Base-by-base conservation (phyloP, 2,329 filamentous ascomycete species). In the Fusarium hainanense region DNA sequence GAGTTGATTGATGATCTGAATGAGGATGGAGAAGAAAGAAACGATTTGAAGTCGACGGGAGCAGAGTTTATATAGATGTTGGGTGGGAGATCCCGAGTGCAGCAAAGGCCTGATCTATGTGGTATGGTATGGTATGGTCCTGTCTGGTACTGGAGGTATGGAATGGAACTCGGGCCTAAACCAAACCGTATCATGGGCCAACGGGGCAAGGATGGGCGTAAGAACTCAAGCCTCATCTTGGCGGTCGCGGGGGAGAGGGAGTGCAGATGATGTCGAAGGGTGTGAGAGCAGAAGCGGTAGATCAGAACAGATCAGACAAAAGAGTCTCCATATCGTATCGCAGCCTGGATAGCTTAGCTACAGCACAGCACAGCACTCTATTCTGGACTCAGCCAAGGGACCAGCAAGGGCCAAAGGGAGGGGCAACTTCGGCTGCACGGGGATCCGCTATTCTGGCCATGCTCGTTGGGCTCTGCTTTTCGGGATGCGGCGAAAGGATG, bases 51-150 rank as follows among this genome's bases (percentile, higher is more conserved):
- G 56, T 42, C 58, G 73, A 69, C 32, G 69, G 73, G 67, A 66
- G 48, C 69, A 67, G 70, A 73, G 66, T 73, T 75, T 75, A 75
- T 75, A 75, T 75, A 75, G 68, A 74, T 68, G 51, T 66, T 68
- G 43, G 64, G 64, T 49, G 49, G 65, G 47, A 51, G 58, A 73
- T 72, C 43, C 58, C 48, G 64, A 66, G 60, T 64, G 62, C 63
- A 73, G 57, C 50, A 63, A 73, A 56, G 58, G 60, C 54, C 46
- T 58, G 32, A 37, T 66, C 32, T 65, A 58, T 65, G 40, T 58
- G 62, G 62, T 66, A 54, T 54, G 54, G 59, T 47, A 32, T 12
- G 32, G 32, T 18, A n/a, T 62, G 57, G 27, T 48, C 43, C 51
- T 46, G 49, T 59, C 54, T 49, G 56, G 62, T 63, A 55, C 50